These are phyloP conservation scores for Funneliformis geosporum DNA, from an alignment of 192 early-diverging fungal species.

Conservation along the genomic window DNA sequence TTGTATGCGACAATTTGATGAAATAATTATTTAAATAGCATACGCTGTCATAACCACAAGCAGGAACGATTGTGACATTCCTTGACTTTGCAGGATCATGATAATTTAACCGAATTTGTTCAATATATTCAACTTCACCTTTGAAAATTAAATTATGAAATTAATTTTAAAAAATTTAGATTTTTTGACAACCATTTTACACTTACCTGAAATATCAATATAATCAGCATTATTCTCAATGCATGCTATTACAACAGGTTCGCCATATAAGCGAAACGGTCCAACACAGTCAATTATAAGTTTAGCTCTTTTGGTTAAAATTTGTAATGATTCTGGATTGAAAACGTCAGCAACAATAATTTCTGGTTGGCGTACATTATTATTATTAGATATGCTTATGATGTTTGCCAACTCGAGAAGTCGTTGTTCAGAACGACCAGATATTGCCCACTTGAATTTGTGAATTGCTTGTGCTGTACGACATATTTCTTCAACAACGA, in stretches of 20 bases:
- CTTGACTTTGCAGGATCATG: constrained; percentile 65
- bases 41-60: constrained; percentile 91
- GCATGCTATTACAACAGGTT: constrained; percentile 68
- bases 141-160: not conserved
- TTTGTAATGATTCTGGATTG: constrained; percentile 60
- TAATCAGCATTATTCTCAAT: constrained; percentile 77
- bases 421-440: constrained; percentile 71
- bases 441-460: constrained; percentile 68
- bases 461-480: not conserved
- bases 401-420: constrained; percentile 57
- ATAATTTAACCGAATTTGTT: constrained; percentile 65
- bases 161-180: not conserved
- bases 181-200: not conserved
- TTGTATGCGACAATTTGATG: not conserved
- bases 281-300: constrained; percentile 84
- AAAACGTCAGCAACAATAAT: constrained; percentile 71
- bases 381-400: constrained; percentile 34
- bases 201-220: constrained; percentile 89
- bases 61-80: constrained; percentile 72
- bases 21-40: constrained; percentile 47
- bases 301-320: constrained; percentile 58
- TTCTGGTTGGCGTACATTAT: not conserved
- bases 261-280: constrained; percentile 74
- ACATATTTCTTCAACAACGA: constrained; percentile 21
- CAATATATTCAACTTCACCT: constrained; percentile 52